Evolutionary conservation across 352 stramenopile species (phyloP).

Genomic region (Blastocystis sp.): DNA sequence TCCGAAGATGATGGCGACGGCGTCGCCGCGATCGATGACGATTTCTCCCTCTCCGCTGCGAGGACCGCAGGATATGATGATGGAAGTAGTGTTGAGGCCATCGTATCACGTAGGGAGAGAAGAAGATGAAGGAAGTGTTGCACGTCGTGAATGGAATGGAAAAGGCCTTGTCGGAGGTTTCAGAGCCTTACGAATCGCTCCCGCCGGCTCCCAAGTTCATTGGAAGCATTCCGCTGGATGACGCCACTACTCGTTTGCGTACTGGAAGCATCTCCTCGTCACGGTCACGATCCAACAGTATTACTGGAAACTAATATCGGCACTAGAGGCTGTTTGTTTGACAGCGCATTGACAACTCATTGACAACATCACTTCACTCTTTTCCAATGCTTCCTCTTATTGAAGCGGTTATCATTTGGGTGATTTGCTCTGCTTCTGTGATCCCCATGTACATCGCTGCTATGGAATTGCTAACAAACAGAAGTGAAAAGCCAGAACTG

Average conservation of each 20-base stretch:
- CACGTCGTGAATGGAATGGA: conserved; percentile 43
- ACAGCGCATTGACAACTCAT: too few relatives aligned
- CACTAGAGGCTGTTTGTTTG: too few relatives aligned
- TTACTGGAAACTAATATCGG: conserved; percentile 30
- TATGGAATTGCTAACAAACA: too few relatives aligned
- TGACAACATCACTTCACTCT: too few relatives aligned
- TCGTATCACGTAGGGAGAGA: conserved; percentile 5
- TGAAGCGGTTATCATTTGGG: too few relatives aligned
- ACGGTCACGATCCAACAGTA: conserved; percentile 43
- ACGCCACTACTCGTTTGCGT: conserved; percentile 6
- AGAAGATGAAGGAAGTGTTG: conserved; percentile 46
- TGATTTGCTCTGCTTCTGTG: too few relatives aligned
- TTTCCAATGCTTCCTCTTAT: too few relatives aligned
- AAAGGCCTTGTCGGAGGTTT: not conserved
- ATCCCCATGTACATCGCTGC: too few relatives aligned
- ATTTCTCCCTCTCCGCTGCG: not conserved
- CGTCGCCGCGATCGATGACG: not conserved
- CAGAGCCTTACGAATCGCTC: not conserved
- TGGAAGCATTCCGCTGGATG: conserved; percentile 7
- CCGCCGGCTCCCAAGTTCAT: not conserved
- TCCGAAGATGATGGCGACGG: not conserved
- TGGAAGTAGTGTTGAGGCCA: not conserved
- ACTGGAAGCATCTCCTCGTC: conserved; percentile 48
- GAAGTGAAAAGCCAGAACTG: too few relatives aligned
- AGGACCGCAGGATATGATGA: conserved; percentile 21